Percentiles rank a stretch among this genome's conserved stretches.
These are phyloP conservation scores for Paramecium octaurelia DNA, from an alignment of 73 alveolate genomes.

Conservation along the genomic window DNA sequence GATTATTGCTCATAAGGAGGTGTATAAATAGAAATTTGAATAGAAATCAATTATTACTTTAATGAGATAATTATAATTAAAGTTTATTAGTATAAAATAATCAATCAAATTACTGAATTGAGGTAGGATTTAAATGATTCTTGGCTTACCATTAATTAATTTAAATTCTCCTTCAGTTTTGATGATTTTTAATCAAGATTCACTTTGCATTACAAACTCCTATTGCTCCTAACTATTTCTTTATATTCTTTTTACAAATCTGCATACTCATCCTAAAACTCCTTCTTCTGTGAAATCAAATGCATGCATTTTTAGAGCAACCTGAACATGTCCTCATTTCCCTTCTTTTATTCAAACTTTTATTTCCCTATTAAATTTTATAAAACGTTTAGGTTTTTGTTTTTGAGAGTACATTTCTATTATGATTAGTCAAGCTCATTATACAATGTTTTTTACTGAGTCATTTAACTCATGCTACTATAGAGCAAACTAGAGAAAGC, in stretches of 20 bases:
- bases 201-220: not conserved
- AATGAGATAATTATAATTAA: not conserved
- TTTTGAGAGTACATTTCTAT: not conserved
- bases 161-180: not conserved
- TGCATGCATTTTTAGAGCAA: not conserved
- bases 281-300: not conserved
- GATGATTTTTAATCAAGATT: not conserved
- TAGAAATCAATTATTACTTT: not conserved
- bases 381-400: not conserved
- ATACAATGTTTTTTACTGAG: not conserved
- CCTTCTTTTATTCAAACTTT: not conserved
- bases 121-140: slow-evolving; percentile 9
- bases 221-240: not conserved
- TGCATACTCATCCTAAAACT: not conserved
- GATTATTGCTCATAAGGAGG: not conserved
- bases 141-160: not conserved
- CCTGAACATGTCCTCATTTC: not conserved
- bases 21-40: not conserved
- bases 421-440: not conserved
- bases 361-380: not conserved
- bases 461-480: not conserved
- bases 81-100: not conserved
- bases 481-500: not conserved
- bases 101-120: not conserved
- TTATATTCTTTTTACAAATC: not conserved